Evolutionary conservation across 768 basidiomycete species (phyloP), one percentile per base, ranked within the genome.

Genomic region (Hericium rajendrae): DNA sequence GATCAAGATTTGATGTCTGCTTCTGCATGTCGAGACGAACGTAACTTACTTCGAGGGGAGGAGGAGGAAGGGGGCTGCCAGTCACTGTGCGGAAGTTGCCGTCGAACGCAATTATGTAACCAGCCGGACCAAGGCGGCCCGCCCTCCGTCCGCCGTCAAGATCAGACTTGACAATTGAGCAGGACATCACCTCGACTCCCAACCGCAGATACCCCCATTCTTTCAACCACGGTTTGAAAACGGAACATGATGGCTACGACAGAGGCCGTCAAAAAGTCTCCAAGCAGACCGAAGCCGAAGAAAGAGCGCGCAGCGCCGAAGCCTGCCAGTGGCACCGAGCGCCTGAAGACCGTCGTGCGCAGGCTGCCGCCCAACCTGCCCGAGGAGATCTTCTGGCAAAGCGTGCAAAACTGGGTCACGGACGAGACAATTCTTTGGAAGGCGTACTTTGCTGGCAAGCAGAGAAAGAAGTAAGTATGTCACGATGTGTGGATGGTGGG

Each of bases 371-470:
- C 94, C 12, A 92, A 94, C 65, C 76, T 99, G 2, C 95, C 95
- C 4, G 93, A 94, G 64, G 83, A 83, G 2, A 72, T 97, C 54
- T 98, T 99, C 72, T 99, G 95, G 95, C 83, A 87, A 65, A 91
- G 89, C 60, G 91, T 94, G 3, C 76, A 84, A 54, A 67, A 76
- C 2, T 98, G 94, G 94, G 86, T 94, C 15, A 77, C 81, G 1
- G 85, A 88, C 16, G 85, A 91, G 38, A 82, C 85, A 0, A 72
- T 79, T 8, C 65, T 71, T 11, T 92, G 86, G 88, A 88, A 81
- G 67, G 62, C 70, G 1, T 91, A 78, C 65, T 78, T 77, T 64
- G 76, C 76, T 1, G 89, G 90, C 10, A 91, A 91, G 72, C 66
- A 82, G 59, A 76, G 79, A 65, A 87, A 83, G 66, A 78, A 82